Evolutionary conservation across 129 eudicot genomes (phyloP), one percentile per base, ranked within the genome.

Genomic region (Tagetes erecta): DNA sequence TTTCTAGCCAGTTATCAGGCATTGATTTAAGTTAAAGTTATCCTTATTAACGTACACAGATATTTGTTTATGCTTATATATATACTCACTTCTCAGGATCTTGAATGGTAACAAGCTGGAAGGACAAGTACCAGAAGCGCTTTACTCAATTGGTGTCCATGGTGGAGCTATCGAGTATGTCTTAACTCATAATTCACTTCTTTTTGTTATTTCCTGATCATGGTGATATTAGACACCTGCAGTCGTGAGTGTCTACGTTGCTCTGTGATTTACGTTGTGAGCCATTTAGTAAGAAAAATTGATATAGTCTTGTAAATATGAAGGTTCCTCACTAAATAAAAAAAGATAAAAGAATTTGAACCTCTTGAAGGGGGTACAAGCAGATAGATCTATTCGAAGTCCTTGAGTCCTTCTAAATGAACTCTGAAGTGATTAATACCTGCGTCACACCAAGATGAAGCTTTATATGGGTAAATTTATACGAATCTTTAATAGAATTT

Each of bases 101-200:
- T 73, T 95, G 71, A 88, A 95, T 60, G 89, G 79, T 85, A 95
- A 95, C 80, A 73, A 75, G 73, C 81, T 95, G 77, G 96, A 87
- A 82, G 99, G 99, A 52, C 89, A 71, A 85, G 99, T 95, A 10
- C 99, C 99, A 0, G 97, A 91, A 76, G 88, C 87, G 64, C 89
- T 95, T 72, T 91, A 86, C 79, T 95, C 99, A 20, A 71, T 95
- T 78, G 97, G 99, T 51, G 94, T 95, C 68, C 99, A 91, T 63
- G 99, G 99, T 76, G 99, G 99, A 80, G 84, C 86, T 56, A 95
- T 95, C 8, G 99, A 95, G 99, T 95, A 91, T 53, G 95, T 85
- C 80, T 30, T 44, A 4, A 4, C 4, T 62, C 45, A 62, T 34
- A 50, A 8, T 46, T 78, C 45, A 10, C 11, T 12, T 66, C 31